These are phyloP conservation scores for Kwoniella europaea DNA, from an alignment of 768 basidiomycete species.

Conservation along the genomic window DNA sequence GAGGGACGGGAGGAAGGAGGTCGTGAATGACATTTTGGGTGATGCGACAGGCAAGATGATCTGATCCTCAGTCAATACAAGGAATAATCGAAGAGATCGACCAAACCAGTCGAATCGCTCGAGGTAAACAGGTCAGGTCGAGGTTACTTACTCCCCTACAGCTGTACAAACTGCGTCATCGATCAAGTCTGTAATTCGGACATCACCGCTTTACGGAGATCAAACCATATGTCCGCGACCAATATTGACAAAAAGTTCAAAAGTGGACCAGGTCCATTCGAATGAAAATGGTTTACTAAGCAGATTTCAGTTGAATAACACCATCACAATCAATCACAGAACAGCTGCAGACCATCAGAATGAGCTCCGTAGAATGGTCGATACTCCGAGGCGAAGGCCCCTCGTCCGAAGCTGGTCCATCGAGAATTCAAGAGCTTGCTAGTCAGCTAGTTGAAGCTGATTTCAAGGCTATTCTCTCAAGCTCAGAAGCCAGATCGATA, in stretches of 20 bases:
- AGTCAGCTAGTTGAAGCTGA: slow-evolving; percentile 56
- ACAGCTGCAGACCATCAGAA: slow-evolving; percentile 6
- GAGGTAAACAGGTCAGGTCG: no score
- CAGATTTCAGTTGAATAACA: not conserved
- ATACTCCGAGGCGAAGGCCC: slow-evolving; percentile 28
- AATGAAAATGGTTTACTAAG: slow-evolving; percentile 10
- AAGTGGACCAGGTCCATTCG: not conserved
- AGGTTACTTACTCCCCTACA: no score
- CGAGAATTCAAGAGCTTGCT: slow-evolving; percentile 45
- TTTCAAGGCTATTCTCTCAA: slow-evolving; percentile 59
- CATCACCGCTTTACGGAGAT: slow-evolving; percentile 1
- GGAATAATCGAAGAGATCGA: not conserved
- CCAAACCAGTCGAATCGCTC: no score
- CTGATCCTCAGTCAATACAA: not conserved
- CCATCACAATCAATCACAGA: not conserved
- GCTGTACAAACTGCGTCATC: slow-evolving; percentile 7
- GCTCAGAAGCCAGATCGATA: slow-evolving; percentile 57
- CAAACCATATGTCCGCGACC: not conserved
- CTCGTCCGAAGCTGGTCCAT: slow-evolving; percentile 14
- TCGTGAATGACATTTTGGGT: slow-evolving; percentile 30
- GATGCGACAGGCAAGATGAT: not conserved
- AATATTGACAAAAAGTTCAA: slow-evolving; percentile 17
- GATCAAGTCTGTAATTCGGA: not conserved
- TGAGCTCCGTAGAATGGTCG: slow-evolving; percentile 41
- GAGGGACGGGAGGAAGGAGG: slow-evolving; percentile 26